Evolutionary conservation across 163 green algal genomes (phyloP).

Genomic region (Chloroidium sp.): DNA sequence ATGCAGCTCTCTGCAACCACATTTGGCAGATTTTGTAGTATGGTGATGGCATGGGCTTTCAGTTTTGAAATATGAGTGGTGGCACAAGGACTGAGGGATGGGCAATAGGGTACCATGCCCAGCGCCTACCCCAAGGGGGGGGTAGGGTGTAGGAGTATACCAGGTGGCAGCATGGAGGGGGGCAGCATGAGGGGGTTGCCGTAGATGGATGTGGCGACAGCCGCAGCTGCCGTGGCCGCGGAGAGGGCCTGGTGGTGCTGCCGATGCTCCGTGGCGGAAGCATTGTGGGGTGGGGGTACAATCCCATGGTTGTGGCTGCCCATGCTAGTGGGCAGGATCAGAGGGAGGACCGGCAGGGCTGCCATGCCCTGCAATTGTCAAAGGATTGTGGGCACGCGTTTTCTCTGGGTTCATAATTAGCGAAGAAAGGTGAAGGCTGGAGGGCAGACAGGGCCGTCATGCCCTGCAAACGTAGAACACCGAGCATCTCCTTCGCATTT

Average conservation of each 20-base stretch:
- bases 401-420: not conserved
- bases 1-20: too few species aligned
- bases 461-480: not conserved
- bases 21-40: too few species aligned
- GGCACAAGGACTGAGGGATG: not conserved
- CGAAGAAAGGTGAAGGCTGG: too few species aligned
- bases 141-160: not conserved
- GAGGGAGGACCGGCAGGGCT: conserved; percentile 33
- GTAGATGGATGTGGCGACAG: conserved; percentile 14
- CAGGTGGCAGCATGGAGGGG: conserved; percentile 19
- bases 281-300: conserved; percentile 8
- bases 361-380: conserved; percentile 7
- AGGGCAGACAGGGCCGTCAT: not conserved
- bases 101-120: not conserved
- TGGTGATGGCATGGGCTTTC: too few species aligned
- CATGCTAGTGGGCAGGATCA: conserved; percentile 25
- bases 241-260: conserved; percentile 18
- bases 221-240: conserved; percentile 15
- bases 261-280: conserved; percentile 20
- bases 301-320: conserved; percentile 14
- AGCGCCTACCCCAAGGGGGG: not conserved
- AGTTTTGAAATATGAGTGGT: not conserved
- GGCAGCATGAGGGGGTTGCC: conserved; percentile 25
- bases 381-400: not conserved
- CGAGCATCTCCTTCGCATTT: not conserved